Evolutionary conservation across 805 yeast genomes (phyloP), one percentile per base, ranked within the genome.

Genomic region (Candida andamanensis): DNA sequence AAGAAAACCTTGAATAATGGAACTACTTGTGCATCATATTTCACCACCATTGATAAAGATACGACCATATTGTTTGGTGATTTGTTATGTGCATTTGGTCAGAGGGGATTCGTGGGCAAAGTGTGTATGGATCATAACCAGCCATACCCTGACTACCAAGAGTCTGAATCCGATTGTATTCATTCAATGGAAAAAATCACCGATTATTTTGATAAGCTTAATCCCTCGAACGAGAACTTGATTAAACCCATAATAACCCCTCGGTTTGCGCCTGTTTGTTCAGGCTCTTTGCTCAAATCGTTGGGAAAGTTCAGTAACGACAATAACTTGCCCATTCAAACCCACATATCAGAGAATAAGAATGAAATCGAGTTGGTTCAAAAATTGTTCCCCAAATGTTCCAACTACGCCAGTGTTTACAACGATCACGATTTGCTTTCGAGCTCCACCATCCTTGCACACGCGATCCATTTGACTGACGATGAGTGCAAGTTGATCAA

Each of bases 121-220:
- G 95, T 86, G 14, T 92, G 97, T 53, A 92, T 92, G 97, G 81
- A 87, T 51, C 72, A 74, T 39, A 80, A 85, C 58, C 74, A 85
- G 1, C 32, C 47, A 3, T 63, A 42, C 41, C 94, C 92, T 0
- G 80, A 73, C 18, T 81, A 74, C 51, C 77, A 85, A 54, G 89
- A 85, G 46, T 61, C 76, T 1, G 52, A 48, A 17, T 72, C 75
- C 16, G 76, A 72, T 23, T 72, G 83, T 22, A 52, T 78, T 25
- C 47, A 57, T 13, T 67, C 78, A 4, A 84, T 84, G 41, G 41
- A 62, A 11, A 56, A 63, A 4, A 76, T 86, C 3, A 67, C 84
- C 3, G 63, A 72, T 7, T 78, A 80, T 49, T 66, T 85, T 22
- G 49, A 56, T 12, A 40, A 54, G 5, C 58, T 75, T 29, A 84